phyloP scores from a whole-genome alignment of 192 early-diverging fungal species.

The Irineochytrium annulatum region DNA sequence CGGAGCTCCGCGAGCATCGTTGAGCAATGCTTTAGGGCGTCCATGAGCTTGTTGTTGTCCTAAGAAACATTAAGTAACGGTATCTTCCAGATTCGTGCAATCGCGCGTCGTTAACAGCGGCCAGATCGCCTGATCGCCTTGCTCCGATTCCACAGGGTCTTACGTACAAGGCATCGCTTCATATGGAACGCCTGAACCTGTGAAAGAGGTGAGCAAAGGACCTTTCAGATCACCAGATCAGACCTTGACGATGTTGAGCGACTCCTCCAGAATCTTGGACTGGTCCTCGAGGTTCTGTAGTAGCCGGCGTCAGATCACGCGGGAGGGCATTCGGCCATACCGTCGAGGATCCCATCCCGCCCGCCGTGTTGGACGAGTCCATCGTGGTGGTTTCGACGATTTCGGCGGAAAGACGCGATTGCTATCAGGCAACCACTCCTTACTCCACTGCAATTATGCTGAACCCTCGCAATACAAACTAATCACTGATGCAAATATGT shows the following conservation, averaged over 20 bases:
- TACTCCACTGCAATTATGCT: too few relatives aligned
- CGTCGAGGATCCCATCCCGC: too few relatives aligned
- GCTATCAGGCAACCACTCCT: too few relatives aligned
- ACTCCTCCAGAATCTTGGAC: conserved; percentile 86
- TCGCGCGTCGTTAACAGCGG: neutral
- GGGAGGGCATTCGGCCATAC: too few relatives aligned
- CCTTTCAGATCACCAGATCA: too few relatives aligned
- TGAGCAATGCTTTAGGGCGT: conserved; percentile 97
- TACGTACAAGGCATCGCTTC: conserved; percentile 82
- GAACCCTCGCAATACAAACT: too few relatives aligned
- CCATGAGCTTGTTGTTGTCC: conserved; percentile 89
- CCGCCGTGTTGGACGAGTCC: too few relatives aligned
- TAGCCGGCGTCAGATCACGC: too few relatives aligned
- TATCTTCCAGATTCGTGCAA: neutral
- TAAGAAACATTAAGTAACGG: conserved; percentile 17
- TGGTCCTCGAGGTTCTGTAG: conserved; percentile 72
- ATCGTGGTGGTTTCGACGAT: too few relatives aligned
- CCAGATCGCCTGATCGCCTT: neutral
- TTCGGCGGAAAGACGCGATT: too few relatives aligned
- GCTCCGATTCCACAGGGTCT: neutral
- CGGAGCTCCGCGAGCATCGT: conserved; percentile 96
- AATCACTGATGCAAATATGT: too few relatives aligned
- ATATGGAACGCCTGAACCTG: conserved; percentile 96
- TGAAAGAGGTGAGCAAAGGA: too few relatives aligned
- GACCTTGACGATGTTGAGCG: conserved; percentile 85